Evolutionary conservation across 805 yeast species (phyloP).

Genomic region (Diddensiella santjacobensis): DNA sequence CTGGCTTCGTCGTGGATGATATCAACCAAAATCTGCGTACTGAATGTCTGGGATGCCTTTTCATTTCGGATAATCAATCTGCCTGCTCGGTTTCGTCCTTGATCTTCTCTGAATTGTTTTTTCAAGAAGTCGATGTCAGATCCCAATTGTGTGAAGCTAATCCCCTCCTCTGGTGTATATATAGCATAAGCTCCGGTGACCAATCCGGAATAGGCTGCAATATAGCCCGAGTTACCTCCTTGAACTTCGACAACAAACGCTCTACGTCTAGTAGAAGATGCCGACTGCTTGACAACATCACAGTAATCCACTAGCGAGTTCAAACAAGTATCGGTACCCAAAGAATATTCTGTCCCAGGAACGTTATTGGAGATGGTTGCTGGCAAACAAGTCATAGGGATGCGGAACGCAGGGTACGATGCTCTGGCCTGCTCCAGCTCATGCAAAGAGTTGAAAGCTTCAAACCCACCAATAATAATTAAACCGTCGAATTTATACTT

Average conservation of each 20-base stretch:
- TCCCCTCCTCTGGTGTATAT: conserved; percentile 85
- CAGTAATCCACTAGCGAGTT: conserved; percentile 88
- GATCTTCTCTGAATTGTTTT: conserved; percentile 65
- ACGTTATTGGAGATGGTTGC: conserved; percentile 97
- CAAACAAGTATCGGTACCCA: conserved; percentile 95
- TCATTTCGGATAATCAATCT: conserved; percentile 81
- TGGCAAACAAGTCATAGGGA: conserved; percentile 91
- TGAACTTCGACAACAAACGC: conserved; percentile 97
- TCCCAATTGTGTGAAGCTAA: conserved; percentile 61
- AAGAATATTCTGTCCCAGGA: conserved; percentile 96
- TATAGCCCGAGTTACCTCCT: conserved; percentile 94
- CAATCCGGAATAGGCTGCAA: conserved; percentile 80
- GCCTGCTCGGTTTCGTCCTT: conserved; percentile 80
- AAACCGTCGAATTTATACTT: conserved; percentile 85
- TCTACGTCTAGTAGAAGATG: conserved; percentile 89
- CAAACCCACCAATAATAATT: conserved; percentile 92
- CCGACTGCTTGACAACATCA: conserved; percentile 91
- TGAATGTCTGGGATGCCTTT: conserved; percentile 74
- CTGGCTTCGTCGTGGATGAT: conserved; percentile 76
- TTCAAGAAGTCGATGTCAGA: conserved; percentile 70
- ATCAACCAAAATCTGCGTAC: conserved; percentile 77
- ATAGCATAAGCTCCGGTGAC: conserved; percentile 89
- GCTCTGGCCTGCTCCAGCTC: conserved; percentile 74
- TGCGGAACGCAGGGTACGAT: conserved; percentile 84
- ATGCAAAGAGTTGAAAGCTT: conserved; percentile 84